Conservation (phyloP, 768 basidiomycete species). For the Pleurotus tuoliensis region DNA sequence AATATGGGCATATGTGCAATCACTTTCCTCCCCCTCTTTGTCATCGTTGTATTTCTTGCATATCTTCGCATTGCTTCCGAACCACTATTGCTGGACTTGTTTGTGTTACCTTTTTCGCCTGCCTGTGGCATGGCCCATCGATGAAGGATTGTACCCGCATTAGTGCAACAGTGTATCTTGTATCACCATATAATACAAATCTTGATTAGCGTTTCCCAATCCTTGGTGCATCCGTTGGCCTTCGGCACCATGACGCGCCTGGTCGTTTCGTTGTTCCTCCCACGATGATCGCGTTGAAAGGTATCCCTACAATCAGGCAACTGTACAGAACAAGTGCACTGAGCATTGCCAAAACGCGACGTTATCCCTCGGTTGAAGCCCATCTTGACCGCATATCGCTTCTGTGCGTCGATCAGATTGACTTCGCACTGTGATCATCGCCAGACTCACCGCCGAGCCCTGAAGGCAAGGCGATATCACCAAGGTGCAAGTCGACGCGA, state of each 20-base stretch:
- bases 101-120: background rate
- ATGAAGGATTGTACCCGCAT: background rate
- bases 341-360: conserved; percentile 24
- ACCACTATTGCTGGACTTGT: background rate
- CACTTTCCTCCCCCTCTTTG: background rate
- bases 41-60: background rate
- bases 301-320: conserved; percentile 53
- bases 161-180: background rate
- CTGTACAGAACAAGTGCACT: conserved; percentile 45
- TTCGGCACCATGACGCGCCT: too few species aligned
- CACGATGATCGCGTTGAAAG: conserved; percentile 13
- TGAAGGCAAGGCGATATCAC: conserved; percentile 79
- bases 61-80: conserved; percentile 1
- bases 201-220: too few species aligned
- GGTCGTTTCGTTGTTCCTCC: background rate
- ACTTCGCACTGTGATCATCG: background rate
- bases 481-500: conserved; percentile 59
- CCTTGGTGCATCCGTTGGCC: too few species aligned
- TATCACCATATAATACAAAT: background rate
- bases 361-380: conserved; percentile 30
- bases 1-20: background rate
- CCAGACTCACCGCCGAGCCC: background rate
- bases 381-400: conserved; percentile 62
- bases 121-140: conserved; percentile 3
- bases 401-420: conserved; percentile 42